A percentile compares a stretch with the other conserved stretches of the same genome.
Evolutionary conservation across 2,329 filamentous ascomycete genomes (phyloP).

Genomic region (Didymella glomerata): DNA sequence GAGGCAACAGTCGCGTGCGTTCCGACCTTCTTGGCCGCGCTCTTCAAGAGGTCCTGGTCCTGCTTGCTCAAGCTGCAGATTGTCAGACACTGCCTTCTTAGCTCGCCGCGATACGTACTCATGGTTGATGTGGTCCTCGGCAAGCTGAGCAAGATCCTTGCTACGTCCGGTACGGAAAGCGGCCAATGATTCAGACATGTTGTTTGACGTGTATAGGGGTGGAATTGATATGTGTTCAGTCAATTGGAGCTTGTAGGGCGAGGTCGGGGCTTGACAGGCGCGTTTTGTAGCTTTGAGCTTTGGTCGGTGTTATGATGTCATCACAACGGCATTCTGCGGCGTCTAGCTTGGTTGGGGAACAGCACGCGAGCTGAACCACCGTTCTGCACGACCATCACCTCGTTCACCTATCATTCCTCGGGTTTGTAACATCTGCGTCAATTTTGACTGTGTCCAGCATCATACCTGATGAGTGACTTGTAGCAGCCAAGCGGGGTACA

Average conservation of each 20-base stretch:
- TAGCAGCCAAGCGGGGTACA: too few species aligned
- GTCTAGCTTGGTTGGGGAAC: constrained; percentile 11
- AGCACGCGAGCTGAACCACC: constrained; percentile 7
- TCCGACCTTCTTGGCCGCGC: constrained; percentile 64
- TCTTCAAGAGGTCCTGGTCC: constrained; percentile 66
- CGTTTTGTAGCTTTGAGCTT: constrained; percentile 13
- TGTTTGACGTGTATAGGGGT: neutral
- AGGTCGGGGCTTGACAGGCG: constrained; percentile 6
- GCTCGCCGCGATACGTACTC: constrained; percentile 32
- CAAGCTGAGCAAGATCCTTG: constrained; percentile 40
- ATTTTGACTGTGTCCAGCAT: too few species aligned
- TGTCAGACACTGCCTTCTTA: constrained; percentile 4
- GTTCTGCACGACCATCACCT: neutral
- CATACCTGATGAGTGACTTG: too few species aligned
- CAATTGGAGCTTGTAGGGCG: neutral
- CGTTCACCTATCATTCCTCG: neutral
- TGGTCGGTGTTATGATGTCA: constrained; percentile 16
- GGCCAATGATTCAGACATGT: constrained; percentile 44
- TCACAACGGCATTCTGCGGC: neutral
- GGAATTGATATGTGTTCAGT: neutral
- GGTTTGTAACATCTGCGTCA: too few species aligned
- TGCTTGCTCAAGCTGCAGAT: constrained; percentile 56
- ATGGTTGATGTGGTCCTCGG: constrained; percentile 47
- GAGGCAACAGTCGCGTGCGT: constrained; percentile 67
- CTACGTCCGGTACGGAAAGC: constrained; percentile 42